A percentile compares a stretch with the other conserved stretches of the same genome.
phyloP scores from a whole-genome alignment of 176 grass and related monocot genomes.

The Miscanthus lutarioriparius region DNA sequence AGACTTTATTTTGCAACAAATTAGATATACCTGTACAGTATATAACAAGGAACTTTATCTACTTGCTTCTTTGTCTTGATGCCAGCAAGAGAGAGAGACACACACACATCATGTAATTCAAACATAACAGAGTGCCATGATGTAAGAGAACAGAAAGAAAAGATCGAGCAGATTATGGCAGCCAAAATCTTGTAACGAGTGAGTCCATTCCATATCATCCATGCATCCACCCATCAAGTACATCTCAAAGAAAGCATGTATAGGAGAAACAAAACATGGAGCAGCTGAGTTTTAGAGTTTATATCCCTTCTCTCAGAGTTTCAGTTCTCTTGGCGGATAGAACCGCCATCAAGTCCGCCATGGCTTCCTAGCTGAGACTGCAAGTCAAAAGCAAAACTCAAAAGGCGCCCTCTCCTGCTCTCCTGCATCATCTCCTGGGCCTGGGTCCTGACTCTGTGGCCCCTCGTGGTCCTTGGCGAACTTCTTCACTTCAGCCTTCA shows the following conservation, averaged over 20 bases:
- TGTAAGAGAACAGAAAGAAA: too few species aligned
- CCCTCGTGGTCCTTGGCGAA: background rate
- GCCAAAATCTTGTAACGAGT: background rate
- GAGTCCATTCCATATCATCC: too few species aligned
- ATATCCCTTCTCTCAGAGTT: background rate
- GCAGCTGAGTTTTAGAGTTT: background rate
- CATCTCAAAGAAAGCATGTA: background rate
- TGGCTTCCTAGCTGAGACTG: background rate
- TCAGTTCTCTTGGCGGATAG: background rate
- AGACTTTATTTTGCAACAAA: too few species aligned
- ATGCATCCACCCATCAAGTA: background rate
- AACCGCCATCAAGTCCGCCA: background rate
- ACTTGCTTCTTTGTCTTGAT: too few species aligned
- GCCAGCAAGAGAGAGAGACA: too few species aligned
- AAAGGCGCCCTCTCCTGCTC: background rate
- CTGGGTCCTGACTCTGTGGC: background rate
- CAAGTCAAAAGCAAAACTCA: background rate
- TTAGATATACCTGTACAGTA: too few species aligned
- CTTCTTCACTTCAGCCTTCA: background rate
- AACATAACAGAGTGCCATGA: background rate
- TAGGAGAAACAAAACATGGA: background rate
- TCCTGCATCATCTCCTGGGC: background rate
- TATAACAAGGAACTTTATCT: too few species aligned
- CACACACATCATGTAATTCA: too few species aligned
- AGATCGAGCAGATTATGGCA: background rate